phyloP scores from a whole-genome alignment of 2,329 filamentous ascomycete genomes.

The Beauveria brongniartii region DNA sequence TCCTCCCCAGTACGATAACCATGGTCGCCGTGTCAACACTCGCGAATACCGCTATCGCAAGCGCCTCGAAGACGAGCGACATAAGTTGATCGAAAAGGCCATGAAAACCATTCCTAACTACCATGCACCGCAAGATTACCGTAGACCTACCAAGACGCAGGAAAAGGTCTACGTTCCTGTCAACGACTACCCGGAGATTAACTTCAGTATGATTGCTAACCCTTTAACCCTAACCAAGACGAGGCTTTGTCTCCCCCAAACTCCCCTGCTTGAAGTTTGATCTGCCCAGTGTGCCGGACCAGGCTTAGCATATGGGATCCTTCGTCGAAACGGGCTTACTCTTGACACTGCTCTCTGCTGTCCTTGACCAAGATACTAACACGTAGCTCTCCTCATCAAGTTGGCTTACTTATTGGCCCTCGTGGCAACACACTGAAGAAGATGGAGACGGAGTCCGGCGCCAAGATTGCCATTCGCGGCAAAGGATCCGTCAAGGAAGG shows the following conservation, averaged over 20 bases:
- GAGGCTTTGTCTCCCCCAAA: constrained; percentile 11
- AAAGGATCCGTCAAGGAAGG: constrained; percentile 99
- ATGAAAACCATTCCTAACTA: constrained; percentile 99
- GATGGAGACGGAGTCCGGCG: constrained; percentile 95
- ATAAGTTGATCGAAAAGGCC: constrained; percentile 97
- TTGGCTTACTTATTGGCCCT: constrained; percentile 99
- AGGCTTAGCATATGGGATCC: constrained; percentile 23
- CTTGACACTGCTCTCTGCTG: constrained; percentile 26
- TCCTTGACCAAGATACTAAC: constrained; percentile 62
- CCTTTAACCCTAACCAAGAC: constrained; percentile 72
- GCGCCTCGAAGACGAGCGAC: constrained; percentile 94
- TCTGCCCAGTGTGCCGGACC: constrained; percentile 21
- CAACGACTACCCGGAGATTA: constrained; percentile 99
- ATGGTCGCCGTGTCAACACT: constrained; percentile 98
- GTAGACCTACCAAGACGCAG: constrained; percentile 98
- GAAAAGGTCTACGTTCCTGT: constrained; percentile 99
- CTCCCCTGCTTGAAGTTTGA: constrained; percentile 33
- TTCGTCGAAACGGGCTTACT: constrained; percentile 25
- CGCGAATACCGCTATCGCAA: constrained; percentile 98
- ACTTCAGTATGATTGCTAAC: constrained; percentile 99
- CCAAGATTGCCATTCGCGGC: constrained; percentile 98
- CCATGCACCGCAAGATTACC: constrained; percentile 95
- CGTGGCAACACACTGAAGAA: constrained; percentile 99
- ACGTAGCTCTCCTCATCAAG: constrained; percentile 84
- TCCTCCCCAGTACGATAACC: constrained; percentile 96